These are phyloP conservation scores for Haplosporangium sp. DNA, from an alignment of 371 early-diverging fungal species.

Conservation along the genomic window DNA sequence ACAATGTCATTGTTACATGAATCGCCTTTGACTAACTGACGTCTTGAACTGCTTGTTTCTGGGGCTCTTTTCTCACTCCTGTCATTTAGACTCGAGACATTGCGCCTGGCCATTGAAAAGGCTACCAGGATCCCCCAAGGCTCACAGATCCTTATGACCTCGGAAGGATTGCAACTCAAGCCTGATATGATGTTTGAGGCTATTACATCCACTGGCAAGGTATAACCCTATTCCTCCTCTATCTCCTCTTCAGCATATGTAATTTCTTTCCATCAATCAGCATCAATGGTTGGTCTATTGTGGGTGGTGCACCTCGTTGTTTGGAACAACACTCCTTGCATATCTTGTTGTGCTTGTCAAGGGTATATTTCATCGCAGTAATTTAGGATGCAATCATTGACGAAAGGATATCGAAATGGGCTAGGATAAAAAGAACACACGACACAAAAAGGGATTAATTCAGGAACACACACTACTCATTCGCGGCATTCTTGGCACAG, in stretches of 20 bases:
- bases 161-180: constrained; percentile 66
- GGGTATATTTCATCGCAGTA: too few relatives aligned
- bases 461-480: constrained; percentile 9
- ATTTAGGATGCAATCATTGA: background rate
- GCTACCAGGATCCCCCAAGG: constrained; percentile 60
- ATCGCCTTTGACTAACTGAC: too few relatives aligned
- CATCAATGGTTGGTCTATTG: too few relatives aligned
- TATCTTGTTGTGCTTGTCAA: too few relatives aligned
- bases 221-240: constrained; percentile 18
- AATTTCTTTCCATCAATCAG: too few relatives aligned
- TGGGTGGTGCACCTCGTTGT: too few relatives aligned
- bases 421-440: constrained; percentile 2
- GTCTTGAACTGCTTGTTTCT: background rate
- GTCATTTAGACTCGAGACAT: constrained; percentile 58
- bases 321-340: too few relatives aligned
- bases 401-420: background rate
- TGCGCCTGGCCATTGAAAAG: constrained; percentile 62
- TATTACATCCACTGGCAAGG: constrained; percentile 62
- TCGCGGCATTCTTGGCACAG: background rate
- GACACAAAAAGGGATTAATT: background rate
- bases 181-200: constrained; percentile 62
- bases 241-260: background rate
- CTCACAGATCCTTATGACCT: constrained; percentile 73
- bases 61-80: background rate
- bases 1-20: too few relatives aligned